phyloP scores from a whole-genome alignment of 352 stramenopile species.

The Phytopythium aichiense region DNA sequence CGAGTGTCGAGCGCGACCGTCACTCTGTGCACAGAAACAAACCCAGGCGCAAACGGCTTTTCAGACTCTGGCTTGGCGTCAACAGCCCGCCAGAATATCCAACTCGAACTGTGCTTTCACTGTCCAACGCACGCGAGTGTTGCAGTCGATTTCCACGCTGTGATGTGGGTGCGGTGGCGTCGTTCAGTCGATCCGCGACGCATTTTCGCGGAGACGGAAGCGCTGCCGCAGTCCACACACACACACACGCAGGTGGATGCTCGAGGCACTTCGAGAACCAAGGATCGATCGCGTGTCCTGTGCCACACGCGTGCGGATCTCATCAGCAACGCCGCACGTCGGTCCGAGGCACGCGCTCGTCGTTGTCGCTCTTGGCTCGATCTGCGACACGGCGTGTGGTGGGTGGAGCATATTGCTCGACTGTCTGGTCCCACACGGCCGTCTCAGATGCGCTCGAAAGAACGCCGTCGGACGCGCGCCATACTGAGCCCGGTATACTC shows the following conservation, averaged over 20 bases:
- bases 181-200: background rate
- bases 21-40: conserved; percentile 1
- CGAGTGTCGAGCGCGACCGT: background rate
- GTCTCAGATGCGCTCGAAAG: background rate
- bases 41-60: background rate
- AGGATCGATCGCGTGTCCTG: background rate
- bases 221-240: background rate
- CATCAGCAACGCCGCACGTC: no score
- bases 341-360: no score
- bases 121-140: background rate
- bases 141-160: no score
- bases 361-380: background rate
- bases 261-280: background rate
- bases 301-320: background rate
- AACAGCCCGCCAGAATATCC: conserved; percentile 3
- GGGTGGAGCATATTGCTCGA: background rate
- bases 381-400: background rate
- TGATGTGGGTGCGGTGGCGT: no score
- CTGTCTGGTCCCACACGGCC: background rate
- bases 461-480: background rate
- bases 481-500: background rate
- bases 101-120: background rate
- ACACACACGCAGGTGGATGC: background rate
- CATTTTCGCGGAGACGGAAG: background rate
- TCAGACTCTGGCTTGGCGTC: background rate